Percentiles rank a stretch among this genome's conserved stretches.
These are phyloP conservation scores for Aureobasidium leucospermi DNA, from an alignment of 2,329 filamentous ascomycete species.

Conservation along the genomic window DNA sequence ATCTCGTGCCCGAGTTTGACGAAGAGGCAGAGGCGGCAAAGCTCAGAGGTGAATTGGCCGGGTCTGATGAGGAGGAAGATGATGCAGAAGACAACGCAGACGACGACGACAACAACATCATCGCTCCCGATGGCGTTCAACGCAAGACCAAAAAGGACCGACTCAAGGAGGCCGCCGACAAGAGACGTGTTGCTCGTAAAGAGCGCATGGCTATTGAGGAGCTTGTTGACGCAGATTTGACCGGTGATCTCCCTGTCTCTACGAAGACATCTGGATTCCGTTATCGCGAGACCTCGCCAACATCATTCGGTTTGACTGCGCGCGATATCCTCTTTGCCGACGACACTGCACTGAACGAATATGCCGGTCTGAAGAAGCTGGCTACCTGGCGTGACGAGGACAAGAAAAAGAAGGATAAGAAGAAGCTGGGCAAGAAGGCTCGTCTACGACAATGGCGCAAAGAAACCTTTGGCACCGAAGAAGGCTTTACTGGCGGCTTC, in stretches of 20 bases:
- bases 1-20: slow-evolving; percentile 81
- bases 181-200: slow-evolving; percentile 66
- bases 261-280: slow-evolving; percentile 59
- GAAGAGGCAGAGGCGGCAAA: slow-evolving; percentile 37
- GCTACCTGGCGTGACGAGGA: slow-evolving; percentile 80
- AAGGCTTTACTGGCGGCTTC: slow-evolving; percentile 42
- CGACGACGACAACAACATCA: slow-evolving; percentile 35
- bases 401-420: slow-evolving; percentile 84
- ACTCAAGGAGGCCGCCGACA: slow-evolving; percentile 40
- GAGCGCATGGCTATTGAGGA: slow-evolving; percentile 79
- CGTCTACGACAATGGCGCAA: slow-evolving; percentile 78
- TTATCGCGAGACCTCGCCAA: slow-evolving; percentile 90
- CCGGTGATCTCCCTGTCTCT: slow-evolving; percentile 55
- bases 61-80: slow-evolving; percentile 39
- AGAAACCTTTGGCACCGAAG: slow-evolving; percentile 57
- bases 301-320: slow-evolving; percentile 80
- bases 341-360: slow-evolving; percentile 80
- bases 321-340: slow-evolving; percentile 87
- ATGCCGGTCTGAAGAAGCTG: slow-evolving; percentile 88
- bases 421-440: slow-evolving; percentile 86
- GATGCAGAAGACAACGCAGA: slow-evolving; percentile 34
- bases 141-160: slow-evolving; percentile 39
- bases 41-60: slow-evolving; percentile 40
- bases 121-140: slow-evolving; percentile 25
- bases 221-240: slow-evolving; percentile 73